Base-by-base conservation (phyloP, 1,284 basidiomycete genomes). In the Microbotryum scabiosae region DNA sequence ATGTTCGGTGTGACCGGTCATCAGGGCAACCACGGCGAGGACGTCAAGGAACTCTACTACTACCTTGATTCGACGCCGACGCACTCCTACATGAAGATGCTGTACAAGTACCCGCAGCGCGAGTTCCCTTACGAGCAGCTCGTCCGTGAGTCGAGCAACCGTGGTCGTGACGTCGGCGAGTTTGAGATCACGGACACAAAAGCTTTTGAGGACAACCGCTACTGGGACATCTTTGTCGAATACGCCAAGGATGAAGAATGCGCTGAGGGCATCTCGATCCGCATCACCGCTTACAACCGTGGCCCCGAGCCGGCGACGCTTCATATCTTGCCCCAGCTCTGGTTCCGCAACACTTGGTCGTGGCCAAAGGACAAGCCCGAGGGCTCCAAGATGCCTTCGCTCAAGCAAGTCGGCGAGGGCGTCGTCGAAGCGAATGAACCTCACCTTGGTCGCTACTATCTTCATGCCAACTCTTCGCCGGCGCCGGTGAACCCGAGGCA, bases 171-270 rank as follows among this genome's bases (percentile, higher is more conserved):
- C 65, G 91, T 91, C 23, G 78, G 82, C 61, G 94, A 98, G 76
- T 97, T 84, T 72, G 94, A 98, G 77, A 85, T 97, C 70, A 78
- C 93, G 72, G 93, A 97, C 75, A 91, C 90, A 1, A 90, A 91
- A 63, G 82, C 82, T 3, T 96, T 97, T 71, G 89, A 96, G 67
- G 89, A 90, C 50, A 86, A 97, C 76, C 81, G 86, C 25, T 98
- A 98, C 77, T 98, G 94, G 94, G 94, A 98, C 74, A 85, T 98
- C 51, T 96, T 93, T 70, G 84, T 94, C 64, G 92, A 96, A 89
- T 97, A 97, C 75, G 93, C 94, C 54, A 98, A 97, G 78, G 94
- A 97, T 72, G 89, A 89, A 72, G 88, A 97, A 70, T 83, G 88
- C 63, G 84, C 90, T 23, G 86, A 97, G 63, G 88, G 82, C 69